phyloP scores from a whole-genome alignment of 208 protist species.

The Leishmania guyanensis region DNA sequence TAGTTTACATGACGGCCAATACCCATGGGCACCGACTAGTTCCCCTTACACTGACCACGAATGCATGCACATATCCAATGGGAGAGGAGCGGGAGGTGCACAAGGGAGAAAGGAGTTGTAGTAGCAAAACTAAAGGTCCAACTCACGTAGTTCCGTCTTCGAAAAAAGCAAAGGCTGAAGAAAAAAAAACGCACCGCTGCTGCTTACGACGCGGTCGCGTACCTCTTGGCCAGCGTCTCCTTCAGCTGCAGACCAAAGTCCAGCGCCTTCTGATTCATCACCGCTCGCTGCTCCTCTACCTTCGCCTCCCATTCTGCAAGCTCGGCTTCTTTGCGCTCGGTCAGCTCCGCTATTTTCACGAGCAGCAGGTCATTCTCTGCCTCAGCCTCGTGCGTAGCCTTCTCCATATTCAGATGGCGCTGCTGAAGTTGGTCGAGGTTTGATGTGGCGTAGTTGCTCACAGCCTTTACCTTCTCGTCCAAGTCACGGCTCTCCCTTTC shows the following conservation, averaged over 20 bases:
- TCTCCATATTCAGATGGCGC: slow-evolving; percentile 66
- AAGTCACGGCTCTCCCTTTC: slow-evolving; percentile 54
- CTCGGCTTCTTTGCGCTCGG: slow-evolving; percentile 62
- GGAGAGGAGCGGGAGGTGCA: not conserved
- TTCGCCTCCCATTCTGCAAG: slow-evolving; percentile 82
- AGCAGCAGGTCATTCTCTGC: slow-evolving; percentile 71
- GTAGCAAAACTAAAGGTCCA: too few relatives aligned
- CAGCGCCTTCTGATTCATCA: slow-evolving; percentile 91
- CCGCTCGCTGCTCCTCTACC: slow-evolving; percentile 69
- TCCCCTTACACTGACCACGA: too few relatives aligned
- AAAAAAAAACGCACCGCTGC: not conserved
- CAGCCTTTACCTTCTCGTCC: slow-evolving; percentile 60
- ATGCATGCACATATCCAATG: not conserved
- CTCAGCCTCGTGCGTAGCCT: slow-evolving; percentile 63
- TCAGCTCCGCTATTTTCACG: slow-evolving; percentile 53
- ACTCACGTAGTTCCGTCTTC: not conserved
- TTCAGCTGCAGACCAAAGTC: slow-evolving; percentile 91
- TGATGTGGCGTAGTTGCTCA: slow-evolving; percentile 67
- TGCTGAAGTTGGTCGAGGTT: slow-evolving; percentile 85
- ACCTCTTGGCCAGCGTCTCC: slow-evolving; percentile 38
- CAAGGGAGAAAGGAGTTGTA: not conserved
- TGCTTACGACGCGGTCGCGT: slow-evolving; percentile 2
- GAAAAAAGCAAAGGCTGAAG: not conserved
- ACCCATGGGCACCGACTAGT: not conserved
- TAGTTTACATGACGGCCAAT: not conserved